These are phyloP conservation scores for Vigna radiata DNA, from an alignment of 306 rosid genomes.

Conservation along the genomic window DNA sequence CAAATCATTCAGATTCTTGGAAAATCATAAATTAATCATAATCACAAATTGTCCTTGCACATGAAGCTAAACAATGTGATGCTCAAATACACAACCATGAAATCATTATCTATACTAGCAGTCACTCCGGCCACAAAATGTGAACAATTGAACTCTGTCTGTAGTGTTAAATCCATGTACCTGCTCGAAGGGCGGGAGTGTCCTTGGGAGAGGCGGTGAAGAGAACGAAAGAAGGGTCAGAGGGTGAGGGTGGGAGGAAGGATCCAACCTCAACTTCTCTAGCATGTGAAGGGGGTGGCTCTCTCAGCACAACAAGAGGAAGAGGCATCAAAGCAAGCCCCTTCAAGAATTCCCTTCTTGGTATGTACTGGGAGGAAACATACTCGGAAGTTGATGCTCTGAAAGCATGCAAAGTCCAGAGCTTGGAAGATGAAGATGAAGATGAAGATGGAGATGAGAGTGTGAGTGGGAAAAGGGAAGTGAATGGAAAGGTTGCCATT, in stretches of 20 bases:
- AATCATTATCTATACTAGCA: neutral
- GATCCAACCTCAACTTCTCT: conserved; percentile 83
- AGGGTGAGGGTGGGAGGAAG: conserved; percentile 73
- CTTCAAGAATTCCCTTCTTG: conserved; percentile 72
- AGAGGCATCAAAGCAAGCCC: conserved; percentile 60
- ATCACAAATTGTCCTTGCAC: neutral
- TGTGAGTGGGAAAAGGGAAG: conserved; percentile 40
- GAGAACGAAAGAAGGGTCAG: conserved; percentile 84
- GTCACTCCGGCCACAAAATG: neutral
- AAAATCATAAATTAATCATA: neutral
- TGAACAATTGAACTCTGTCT: neutral
- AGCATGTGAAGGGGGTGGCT: conserved; percentile 55
- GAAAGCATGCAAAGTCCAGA: conserved; percentile 34
- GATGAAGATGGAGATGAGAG: conserved; percentile 28
- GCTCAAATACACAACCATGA: neutral
- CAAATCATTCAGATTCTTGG: conserved; percentile 5
- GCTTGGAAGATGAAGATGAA: conserved; percentile 34
- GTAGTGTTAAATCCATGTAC: conserved; percentile 50
- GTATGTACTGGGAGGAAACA: conserved; percentile 39
- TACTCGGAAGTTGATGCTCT: conserved; percentile 44
- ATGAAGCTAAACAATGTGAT: neutral
- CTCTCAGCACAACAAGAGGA: conserved; percentile 51
- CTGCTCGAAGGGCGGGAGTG: conserved; percentile 99
- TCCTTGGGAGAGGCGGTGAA: conserved; percentile 86
- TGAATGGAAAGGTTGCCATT: conserved; percentile 57